Evolutionary conservation across 257 asterid species (phyloP).

Genomic region (Capsicum pubescens): DNA sequence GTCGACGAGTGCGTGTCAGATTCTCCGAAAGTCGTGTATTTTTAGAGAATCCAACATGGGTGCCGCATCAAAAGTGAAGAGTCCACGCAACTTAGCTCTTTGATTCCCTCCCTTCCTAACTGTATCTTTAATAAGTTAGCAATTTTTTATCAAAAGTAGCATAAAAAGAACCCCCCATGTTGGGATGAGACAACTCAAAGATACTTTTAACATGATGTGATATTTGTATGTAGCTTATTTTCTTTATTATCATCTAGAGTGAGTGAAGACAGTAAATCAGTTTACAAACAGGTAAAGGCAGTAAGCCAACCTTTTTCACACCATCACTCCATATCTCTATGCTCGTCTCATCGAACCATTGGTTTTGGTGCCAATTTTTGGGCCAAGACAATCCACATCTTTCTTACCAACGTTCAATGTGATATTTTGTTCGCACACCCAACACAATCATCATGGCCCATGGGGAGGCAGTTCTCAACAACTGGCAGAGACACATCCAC

Average conservation of each 20-base stretch:
- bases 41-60: no score
- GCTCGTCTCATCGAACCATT: neutral
- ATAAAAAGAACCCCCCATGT: constrained; percentile 28
- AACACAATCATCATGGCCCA: neutral
- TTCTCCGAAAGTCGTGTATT: no score
- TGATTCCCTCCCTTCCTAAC: neutral
- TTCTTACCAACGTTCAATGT: neutral
- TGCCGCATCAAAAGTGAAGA: no score
- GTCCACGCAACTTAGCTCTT: no score
- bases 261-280: no score
- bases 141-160: neutral
- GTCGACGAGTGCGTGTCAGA: no score
- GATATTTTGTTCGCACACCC: neutral
- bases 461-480: neutral
- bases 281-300: neutral
- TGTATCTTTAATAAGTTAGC: constrained; percentile 22
- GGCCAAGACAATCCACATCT: neutral
- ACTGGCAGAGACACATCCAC: neutral
- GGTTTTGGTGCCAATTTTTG: neutral
- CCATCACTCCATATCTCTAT: neutral
- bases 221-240: neutral
- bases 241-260: neutral
- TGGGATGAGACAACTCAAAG: neutral
- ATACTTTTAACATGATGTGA: neutral
- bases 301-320: neutral